These are phyloP conservation scores for Saccharomycopsis microspora DNA, from an alignment of 805 yeast genomes.

Conservation along the genomic window DNA sequence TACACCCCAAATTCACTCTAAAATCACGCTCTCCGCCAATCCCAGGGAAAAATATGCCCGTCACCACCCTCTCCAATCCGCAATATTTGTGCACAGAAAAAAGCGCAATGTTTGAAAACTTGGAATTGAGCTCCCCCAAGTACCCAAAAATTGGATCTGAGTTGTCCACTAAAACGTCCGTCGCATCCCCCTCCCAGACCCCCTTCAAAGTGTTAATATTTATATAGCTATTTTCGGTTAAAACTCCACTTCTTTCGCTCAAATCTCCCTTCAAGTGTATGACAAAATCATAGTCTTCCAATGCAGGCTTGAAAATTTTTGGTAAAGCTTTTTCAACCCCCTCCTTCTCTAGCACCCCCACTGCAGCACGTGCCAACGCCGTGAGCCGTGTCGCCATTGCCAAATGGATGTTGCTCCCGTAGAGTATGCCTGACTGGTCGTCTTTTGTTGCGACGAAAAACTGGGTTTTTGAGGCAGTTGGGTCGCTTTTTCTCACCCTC, in stretches of 20 bases:
- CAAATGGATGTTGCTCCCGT: conserved; percentile 55
- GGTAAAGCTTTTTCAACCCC: conserved; percentile 36
- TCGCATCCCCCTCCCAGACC: conserved; percentile 27
- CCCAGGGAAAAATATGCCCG: conserved; percentile 74
- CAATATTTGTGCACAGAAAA: conserved; percentile 51
- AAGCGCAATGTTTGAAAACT: conserved; percentile 56
- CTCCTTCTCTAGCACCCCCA: conserved; percentile 36
- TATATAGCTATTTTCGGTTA: conserved; percentile 44
- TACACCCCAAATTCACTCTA: conserved; percentile 68
- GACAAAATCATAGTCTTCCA: conserved; percentile 75
- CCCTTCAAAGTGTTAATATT: conserved; percentile 29
- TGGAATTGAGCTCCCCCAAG: conserved; percentile 46
- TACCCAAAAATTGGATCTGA: conserved; percentile 54
- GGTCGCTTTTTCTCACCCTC: conserved; percentile 66
- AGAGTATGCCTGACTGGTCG: conserved; percentile 78
- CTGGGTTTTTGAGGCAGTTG: conserved; percentile 68
- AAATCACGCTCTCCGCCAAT: conserved; percentile 33
- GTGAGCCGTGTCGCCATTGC: conserved; percentile 86
- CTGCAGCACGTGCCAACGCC: conserved; percentile 70
- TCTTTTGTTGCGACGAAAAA: conserved; percentile 73
- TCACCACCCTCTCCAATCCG: conserved; percentile 50
- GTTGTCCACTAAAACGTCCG: conserved; percentile 22
- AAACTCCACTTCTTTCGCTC: conserved; percentile 34
- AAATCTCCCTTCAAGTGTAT: conserved; percentile 37
- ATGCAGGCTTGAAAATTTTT: conserved; percentile 67